Evolutionary conservation across 2,329 filamentous ascomycete species (phyloP).

Genomic region (Blastomyces silverae): DNA sequence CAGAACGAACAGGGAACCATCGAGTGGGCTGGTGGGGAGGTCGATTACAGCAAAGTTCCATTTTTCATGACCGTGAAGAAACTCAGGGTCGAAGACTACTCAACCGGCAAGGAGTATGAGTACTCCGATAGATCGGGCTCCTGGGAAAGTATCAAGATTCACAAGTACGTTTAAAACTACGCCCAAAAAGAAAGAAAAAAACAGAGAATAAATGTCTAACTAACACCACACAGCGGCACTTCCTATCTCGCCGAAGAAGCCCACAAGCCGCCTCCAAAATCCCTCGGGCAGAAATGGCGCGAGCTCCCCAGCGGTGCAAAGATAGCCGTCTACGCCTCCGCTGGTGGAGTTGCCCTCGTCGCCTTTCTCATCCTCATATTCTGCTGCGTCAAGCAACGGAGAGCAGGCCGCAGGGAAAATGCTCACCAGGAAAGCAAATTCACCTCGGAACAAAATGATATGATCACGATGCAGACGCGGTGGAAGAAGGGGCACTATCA

Average conservation of each 20-base stretch:
- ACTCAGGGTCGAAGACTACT: constrained; percentile 50
- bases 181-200: neutral
- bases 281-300: constrained; percentile 38
- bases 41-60: constrained; percentile 45
- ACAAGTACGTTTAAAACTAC: constrained; percentile 28
- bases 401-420: constrained; percentile 45
- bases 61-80: constrained; percentile 69
- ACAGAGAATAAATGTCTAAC: neutral
- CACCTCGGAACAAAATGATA: constrained; percentile 35
- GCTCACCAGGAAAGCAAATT: constrained; percentile 45
- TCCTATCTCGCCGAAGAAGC: constrained; percentile 43
- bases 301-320: constrained; percentile 44
- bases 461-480: constrained; percentile 34
- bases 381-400: constrained; percentile 47
- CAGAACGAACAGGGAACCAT: constrained; percentile 25
- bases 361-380: constrained; percentile 36
- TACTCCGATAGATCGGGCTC: constrained; percentile 57
- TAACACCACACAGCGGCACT: constrained; percentile 55
- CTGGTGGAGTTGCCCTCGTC: constrained; percentile 31
- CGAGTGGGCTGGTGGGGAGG: constrained; percentile 22
- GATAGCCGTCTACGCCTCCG: constrained; percentile 42
- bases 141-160: constrained; percentile 61
- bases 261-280: constrained; percentile 32
- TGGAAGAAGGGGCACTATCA: constrained; percentile 36
- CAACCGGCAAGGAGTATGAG: constrained; percentile 56